Conservation (phyloP, 495 filamentous ascomycete genomes). For the Penicillium canescens region DNA sequence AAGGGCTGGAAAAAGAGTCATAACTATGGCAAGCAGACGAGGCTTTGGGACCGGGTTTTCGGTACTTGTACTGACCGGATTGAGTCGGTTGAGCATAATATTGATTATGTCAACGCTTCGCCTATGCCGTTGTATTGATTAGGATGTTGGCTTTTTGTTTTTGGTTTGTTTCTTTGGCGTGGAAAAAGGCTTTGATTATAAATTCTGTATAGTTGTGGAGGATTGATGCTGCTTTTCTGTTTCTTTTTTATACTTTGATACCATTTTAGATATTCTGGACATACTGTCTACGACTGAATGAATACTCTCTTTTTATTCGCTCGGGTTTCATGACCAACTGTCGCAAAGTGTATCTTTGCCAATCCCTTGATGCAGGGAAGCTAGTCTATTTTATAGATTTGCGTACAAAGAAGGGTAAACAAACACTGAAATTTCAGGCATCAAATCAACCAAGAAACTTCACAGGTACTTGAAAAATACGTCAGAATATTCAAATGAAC, state of each 20-base stretch:
- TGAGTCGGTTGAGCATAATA: conserved; percentile 28
- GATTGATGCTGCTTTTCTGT: not conserved
- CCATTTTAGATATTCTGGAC: conserved; percentile 3
- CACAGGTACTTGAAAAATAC: too few relatives aligned
- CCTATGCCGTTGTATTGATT: conserved; percentile 31
- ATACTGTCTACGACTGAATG: conserved; percentile 9
- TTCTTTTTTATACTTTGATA: conserved; percentile 5
- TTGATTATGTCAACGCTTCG: conserved; percentile 33
- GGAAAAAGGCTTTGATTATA: not conserved
- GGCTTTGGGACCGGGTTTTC: conserved; percentile 42
- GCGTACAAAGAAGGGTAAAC: too few relatives aligned
- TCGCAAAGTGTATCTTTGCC: too few relatives aligned
- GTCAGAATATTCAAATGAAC: too few relatives aligned
- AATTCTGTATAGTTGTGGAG: not conserved
- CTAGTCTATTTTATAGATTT: too few relatives aligned
- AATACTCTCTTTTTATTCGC: not conserved
- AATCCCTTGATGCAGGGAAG: too few relatives aligned
- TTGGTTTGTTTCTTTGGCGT: not conserved
- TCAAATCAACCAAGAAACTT: too few relatives aligned
- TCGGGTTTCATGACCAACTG: too few relatives aligned
- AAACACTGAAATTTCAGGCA: not conserved
- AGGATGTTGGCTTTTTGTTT: not conserved
- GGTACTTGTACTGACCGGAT: conserved; percentile 34
- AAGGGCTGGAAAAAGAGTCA: conserved; percentile 42
- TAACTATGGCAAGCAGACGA: conserved; percentile 44